These are phyloP conservation scores for Austroboletus festivus DNA, from an alignment of 768 basidiomycete genomes.

Conservation along the genomic window DNA sequence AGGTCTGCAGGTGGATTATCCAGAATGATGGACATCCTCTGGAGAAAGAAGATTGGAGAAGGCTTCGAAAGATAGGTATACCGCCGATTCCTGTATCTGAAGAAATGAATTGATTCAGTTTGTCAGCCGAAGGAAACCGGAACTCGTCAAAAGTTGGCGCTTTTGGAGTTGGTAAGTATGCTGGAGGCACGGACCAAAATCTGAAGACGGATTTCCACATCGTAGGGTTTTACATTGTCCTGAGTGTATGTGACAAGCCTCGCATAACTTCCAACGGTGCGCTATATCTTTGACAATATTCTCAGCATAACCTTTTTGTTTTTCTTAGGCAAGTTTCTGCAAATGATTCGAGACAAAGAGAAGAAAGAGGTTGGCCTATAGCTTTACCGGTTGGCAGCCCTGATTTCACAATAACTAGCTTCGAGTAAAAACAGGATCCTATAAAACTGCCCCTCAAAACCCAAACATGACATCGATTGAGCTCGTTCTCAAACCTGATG, in stretches of 20 bases:
- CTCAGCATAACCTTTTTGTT: too few relatives aligned
- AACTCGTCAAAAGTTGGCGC: conserved; percentile 14
- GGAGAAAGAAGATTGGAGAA: not conserved
- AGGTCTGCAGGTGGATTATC: not conserved
- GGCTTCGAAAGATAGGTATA: conserved; percentile 8
- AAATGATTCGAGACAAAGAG: not conserved
- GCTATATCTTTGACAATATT: not conserved
- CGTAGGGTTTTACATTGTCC: conserved; percentile 17
- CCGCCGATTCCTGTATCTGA: not conserved
- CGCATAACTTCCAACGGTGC: conserved; percentile 12
- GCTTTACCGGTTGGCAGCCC: not conserved
- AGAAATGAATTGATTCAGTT: not conserved
- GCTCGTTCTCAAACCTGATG: conserved; percentile 29
- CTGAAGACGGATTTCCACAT: not conserved
- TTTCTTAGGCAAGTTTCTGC: not conserved
- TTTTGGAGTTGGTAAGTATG: conserved; percentile 14
- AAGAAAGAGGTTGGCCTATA: not conserved
- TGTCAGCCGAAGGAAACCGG: conserved; percentile 12
- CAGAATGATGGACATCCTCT: not conserved
- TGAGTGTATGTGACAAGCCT: conserved; percentile 17
- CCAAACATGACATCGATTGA: not conserved
- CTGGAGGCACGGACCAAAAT: not conserved
- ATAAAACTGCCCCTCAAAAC: not conserved
- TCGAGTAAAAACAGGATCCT: conserved; percentile 28
- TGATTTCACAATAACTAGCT: conserved; percentile 24